Conservation (phyloP, 441 rosid species). For the Viola pubescens region DNA sequence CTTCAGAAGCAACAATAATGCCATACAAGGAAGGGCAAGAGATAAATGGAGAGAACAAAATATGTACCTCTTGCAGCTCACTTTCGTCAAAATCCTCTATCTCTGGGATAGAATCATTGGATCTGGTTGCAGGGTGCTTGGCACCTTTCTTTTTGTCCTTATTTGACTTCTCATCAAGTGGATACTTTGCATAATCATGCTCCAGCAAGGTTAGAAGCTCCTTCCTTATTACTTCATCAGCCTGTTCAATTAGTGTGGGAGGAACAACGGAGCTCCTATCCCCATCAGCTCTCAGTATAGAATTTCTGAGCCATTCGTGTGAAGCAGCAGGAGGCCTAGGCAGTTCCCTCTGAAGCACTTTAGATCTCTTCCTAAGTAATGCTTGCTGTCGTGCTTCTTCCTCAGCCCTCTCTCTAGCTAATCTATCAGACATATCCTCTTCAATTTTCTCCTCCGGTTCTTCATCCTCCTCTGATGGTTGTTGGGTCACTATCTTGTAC, state of each 20-base stretch:
- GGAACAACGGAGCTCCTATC: constrained; percentile 95
- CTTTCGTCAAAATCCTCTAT: constrained; percentile 82
- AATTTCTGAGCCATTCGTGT: constrained; percentile 71
- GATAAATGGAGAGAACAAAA: no score
- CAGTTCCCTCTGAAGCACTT: constrained; percentile 93
- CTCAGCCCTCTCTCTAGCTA: constrained; percentile 85
- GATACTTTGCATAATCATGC: constrained; percentile 97
- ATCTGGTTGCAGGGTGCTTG: constrained; percentile 52
- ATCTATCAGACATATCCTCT: constrained; percentile 96
- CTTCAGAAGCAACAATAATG: background rate
- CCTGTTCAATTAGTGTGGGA: constrained; percentile 76
- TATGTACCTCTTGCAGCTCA: constrained; percentile 64
- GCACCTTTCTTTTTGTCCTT: constrained; percentile 75
- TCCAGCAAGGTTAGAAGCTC: constrained; percentile 74
- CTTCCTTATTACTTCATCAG: constrained; percentile 79
- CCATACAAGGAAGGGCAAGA: background rate
- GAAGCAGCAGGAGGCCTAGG: constrained; percentile 94
- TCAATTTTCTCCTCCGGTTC: constrained; percentile 91
- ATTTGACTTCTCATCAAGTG: constrained; percentile 63
- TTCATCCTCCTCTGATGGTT: constrained; percentile 72
- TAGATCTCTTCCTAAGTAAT: constrained; percentile 88
- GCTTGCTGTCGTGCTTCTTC: constrained; percentile 87
- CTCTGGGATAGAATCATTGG: constrained; percentile 39
- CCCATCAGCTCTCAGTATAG: constrained; percentile 71
- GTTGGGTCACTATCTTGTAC: constrained; percentile 76